phyloP scores from a whole-genome alignment of 2,329 filamentous ascomycete species.

The Niveomyces coronatus region DNA sequence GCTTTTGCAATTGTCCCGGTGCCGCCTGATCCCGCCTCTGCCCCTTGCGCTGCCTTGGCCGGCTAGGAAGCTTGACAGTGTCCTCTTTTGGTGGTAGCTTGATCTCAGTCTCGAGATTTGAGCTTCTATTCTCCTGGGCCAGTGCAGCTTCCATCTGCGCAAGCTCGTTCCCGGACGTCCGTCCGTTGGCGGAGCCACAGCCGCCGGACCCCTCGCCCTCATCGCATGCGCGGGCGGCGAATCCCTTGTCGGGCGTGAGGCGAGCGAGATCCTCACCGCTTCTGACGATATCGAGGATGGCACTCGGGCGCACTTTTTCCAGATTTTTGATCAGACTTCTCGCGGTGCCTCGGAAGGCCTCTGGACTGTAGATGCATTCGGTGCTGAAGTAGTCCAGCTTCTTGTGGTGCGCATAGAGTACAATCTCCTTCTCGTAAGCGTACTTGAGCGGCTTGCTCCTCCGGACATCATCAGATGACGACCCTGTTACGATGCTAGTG shows the following conservation, averaged over 20 bases:
- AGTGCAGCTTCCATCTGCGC: conserved; percentile 60
- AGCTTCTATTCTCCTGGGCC: conserved; percentile 13
- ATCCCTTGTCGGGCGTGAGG: conserved; percentile 38
- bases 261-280: conserved; percentile 95
- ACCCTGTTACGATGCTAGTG: conserved; percentile 79
- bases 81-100: conserved; percentile 17
- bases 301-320: conserved; percentile 84
- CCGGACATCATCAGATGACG: conserved; percentile 75
- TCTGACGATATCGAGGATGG: conserved; percentile 86
- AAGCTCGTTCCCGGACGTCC: conserved; percentile 65
- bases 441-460: conserved; percentile 96
- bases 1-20: conserved; percentile 49
- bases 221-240: conserved; percentile 26
- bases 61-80: conserved; percentile 25
- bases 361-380: conserved; percentile 95
- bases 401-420: conserved; percentile 93
- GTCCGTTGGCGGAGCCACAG: conserved; percentile 57
- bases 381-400: conserved; percentile 97
- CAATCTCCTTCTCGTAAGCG: conserved; percentile 98
- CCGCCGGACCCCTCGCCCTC: conserved; percentile 44
- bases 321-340: conserved; percentile 89
- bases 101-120: conserved; percentile 23
- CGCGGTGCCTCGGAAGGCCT: conserved; percentile 90
- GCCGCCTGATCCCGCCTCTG: conserved; percentile 16
- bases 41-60: conserved; percentile 18